Evolutionary conservation across 2,329 filamentous ascomycete genomes (phyloP).

Genomic region (Aspergillus pseudoglaucus): DNA sequence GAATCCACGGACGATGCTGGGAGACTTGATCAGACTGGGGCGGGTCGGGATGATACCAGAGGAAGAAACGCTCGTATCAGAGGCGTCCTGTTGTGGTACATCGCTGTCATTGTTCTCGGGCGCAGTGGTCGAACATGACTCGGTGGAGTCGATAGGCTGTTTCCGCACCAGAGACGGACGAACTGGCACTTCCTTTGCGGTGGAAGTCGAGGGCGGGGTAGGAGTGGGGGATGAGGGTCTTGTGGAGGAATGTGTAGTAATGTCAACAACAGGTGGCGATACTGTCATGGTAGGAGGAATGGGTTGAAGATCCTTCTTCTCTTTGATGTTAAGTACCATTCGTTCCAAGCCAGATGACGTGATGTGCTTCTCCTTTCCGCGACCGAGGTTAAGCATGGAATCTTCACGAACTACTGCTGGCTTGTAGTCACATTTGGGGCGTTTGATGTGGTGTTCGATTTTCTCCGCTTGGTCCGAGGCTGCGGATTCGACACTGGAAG

Average conservation of each 20-base stretch:
- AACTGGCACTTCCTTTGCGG: slow-evolving; percentile 26
- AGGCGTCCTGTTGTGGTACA: slow-evolving; percentile 37
- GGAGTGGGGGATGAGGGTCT: slow-evolving; percentile 35
- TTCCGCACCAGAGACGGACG: slow-evolving; percentile 19
- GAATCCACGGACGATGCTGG: slow-evolving; percentile 79
- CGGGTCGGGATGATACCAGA: slow-evolving; percentile 35
- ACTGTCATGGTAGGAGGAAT: slow-evolving; percentile 41
- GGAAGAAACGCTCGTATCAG: slow-evolving; percentile 58
- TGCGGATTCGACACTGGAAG: slow-evolving; percentile 69
- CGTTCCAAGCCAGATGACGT: slow-evolving; percentile 89
- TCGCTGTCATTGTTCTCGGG: slow-evolving; percentile 41
- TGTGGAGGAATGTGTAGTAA: slow-evolving; percentile 29
- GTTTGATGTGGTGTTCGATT: slow-evolving; percentile 53
- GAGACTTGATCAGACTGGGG: slow-evolving; percentile 49
- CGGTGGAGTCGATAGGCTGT: slow-evolving; percentile 42
- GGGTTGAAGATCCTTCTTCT: slow-evolving; percentile 64
- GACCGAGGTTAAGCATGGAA: slow-evolving; percentile 57
- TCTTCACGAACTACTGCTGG: slow-evolving; percentile 46
- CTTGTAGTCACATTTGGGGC: slow-evolving; percentile 56
- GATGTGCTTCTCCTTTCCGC: slow-evolving; percentile 76
- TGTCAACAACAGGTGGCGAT: slow-evolving; percentile 33
- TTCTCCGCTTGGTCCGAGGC: slow-evolving; percentile 55
- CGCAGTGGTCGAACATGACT: slow-evolving; percentile 56
- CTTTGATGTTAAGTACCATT: slow-evolving; percentile 87
- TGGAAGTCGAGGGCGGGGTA: slow-evolving; percentile 25